Conservation (phyloP, 2,329 filamentous ascomycete species). For the Penicillium sp. region DNA sequence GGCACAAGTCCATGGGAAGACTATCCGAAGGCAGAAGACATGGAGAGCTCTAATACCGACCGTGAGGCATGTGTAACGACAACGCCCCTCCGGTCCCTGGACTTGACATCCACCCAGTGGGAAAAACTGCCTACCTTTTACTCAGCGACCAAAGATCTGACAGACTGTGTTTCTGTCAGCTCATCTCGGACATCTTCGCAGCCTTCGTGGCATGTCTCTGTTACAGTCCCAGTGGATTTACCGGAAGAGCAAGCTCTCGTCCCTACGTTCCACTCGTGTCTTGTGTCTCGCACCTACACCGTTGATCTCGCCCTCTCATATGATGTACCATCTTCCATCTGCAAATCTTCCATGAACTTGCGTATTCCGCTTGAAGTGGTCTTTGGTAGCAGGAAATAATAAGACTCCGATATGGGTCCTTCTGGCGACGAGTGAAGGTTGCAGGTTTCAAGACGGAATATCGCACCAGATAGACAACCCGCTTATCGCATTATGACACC, state of each 20-base stretch:
- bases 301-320: slow-evolving; percentile 9
- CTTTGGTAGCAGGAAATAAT: not conserved
- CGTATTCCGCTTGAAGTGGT: not conserved
- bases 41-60: not conserved
- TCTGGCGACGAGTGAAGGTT: not conserved
- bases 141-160: not conserved
- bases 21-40: slow-evolving; percentile 4
- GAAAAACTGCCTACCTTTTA: slow-evolving; percentile 10
- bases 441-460: no score
- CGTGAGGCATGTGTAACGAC: slow-evolving; percentile 7
- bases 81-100: not conserved
- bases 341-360: not conserved
- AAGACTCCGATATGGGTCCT: not conserved
- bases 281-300: slow-evolving; percentile 10
- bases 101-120: slow-evolving; percentile 7
- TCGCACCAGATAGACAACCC: no score
- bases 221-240: slow-evolving; percentile 5
- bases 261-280: slow-evolving; percentile 13
- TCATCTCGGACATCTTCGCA: not conserved
- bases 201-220: slow-evolving; percentile 3
- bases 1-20: slow-evolving; percentile 11
- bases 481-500: not conserved
- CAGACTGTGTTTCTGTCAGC: not conserved
- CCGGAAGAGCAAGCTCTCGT: not conserved
- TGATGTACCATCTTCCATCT: not conserved